Base-by-base conservation (phyloP, 345 rosid genomes). In the Zanthoxylum bungeanum region DNA sequence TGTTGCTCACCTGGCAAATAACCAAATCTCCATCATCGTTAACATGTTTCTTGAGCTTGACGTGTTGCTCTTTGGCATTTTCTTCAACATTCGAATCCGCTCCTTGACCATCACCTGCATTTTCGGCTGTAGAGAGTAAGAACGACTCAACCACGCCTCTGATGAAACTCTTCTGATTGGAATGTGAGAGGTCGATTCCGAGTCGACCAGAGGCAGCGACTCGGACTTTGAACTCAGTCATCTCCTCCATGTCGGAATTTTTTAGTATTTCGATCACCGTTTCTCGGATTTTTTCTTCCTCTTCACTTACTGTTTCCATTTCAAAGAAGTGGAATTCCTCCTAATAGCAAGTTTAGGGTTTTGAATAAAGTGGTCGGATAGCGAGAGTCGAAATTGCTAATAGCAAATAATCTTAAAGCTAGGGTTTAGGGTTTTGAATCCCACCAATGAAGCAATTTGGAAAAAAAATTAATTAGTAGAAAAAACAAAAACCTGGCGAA, bases 181-280 rank as follows among this genome's bases (percentile, higher is more conserved):
- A 10, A 12, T 62, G 81, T 0, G 88, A 81, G 57, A 91, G 86
- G 60, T 87, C 93, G 76, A 89, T 12, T 57, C 87, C 90, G 60
- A 89, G 87, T 34, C 70, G 84, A 76, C 79, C 77, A 1, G 93
- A 79, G 66, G 85, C 93, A 12, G 74, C 57, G 27, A 69, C 52
- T 36, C 97, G 87, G 83, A 90, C 85, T 69, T 87, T 86, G 82
- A 84, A 90, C 88, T 91, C 97, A 4, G 93, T 91, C 82, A 88
- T 82, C 14, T 72, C 81, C 24, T 82, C 87, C 83, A 91, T 72
- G 78, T 91, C 80, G 17, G 91, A 85, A 52, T 69, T 68, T 62
- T 64, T 82, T 22, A 92, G 93, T 33, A 90, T 77, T 2, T 77
- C 80, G 56, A 64, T 76, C 46, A 92, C 92, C 24, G 88, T 78